Evolutionary conservation across 495 filamentous ascomycete genomes (phyloP).

Genomic region (Daldinia grandis): DNA sequence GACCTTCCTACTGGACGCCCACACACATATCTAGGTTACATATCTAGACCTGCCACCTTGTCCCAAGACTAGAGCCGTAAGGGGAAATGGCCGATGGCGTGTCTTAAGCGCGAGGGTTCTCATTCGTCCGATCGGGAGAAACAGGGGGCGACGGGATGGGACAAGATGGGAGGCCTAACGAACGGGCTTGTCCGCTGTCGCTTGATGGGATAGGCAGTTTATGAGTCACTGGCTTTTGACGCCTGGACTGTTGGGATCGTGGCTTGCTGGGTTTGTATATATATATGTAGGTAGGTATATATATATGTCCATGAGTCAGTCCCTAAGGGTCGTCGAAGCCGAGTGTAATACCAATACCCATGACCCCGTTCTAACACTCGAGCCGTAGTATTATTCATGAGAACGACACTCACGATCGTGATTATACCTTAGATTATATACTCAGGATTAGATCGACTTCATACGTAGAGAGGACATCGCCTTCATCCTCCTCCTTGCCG

Average conservation of each 20-base stretch:
- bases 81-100: background rate
- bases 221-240: background rate
- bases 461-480: background rate
- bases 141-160: background rate
- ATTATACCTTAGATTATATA: too few relatives aligned
- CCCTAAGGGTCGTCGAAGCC: too few relatives aligned
- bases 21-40: background rate
- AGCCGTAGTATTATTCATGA: too few relatives aligned
- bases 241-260: background rate
- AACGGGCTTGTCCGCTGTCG: too few relatives aligned
- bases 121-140: background rate
- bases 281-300: too few relatives aligned
- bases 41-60: background rate
- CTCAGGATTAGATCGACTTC: too few relatives aligned
- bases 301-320: too few relatives aligned
- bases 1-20: background rate
- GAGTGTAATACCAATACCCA: too few relatives aligned
- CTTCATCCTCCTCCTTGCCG: background rate
- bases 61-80: background rate
- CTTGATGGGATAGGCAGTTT: background rate
- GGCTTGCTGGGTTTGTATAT: background rate
- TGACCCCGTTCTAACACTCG: too few relatives aligned
- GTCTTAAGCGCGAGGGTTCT: background rate
- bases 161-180: background rate
- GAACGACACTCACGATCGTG: too few relatives aligned